Percentiles rank a stretch among this genome's conserved stretches.
Evolutionary conservation across 495 filamentous ascomycete species (phyloP).

Genomic region (Hyaloscypha hepaticicola): DNA sequence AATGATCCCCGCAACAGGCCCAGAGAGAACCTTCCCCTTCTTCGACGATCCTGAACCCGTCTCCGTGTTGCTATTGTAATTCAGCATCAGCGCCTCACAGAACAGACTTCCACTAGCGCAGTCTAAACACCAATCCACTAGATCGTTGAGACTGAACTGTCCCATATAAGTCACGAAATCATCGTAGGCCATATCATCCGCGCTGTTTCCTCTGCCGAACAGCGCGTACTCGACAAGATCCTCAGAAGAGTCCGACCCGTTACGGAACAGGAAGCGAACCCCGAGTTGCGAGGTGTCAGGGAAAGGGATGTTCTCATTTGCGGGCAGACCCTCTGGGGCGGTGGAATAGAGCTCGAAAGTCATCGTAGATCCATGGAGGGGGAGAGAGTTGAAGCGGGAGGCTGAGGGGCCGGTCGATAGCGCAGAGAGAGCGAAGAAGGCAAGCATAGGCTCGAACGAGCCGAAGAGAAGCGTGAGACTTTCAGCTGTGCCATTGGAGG

Average conservation of each 20-base stretch:
- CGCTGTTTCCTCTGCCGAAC: slow-evolving; percentile 53
- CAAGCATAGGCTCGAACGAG: slow-evolving; percentile 56
- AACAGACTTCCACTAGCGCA: slow-evolving; percentile 55
- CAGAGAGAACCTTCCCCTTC: background rate
- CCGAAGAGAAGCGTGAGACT: slow-evolving; percentile 63
- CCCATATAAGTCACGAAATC: slow-evolving; percentile 56
- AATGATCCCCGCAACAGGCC: slow-evolving; percentile 53
- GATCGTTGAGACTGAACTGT: slow-evolving; percentile 48
- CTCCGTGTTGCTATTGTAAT: background rate
- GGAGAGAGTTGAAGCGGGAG: slow-evolving; percentile 56
- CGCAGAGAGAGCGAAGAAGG: slow-evolving; percentile 58
- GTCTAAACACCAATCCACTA: slow-evolving; percentile 58
- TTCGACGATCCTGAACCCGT: background rate
- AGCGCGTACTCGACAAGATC: slow-evolving; percentile 54
- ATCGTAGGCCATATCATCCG: slow-evolving; percentile 47
- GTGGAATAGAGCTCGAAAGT: slow-evolving; percentile 66
- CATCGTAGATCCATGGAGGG: slow-evolving; percentile 57
- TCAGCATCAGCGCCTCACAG: slow-evolving; percentile 45
- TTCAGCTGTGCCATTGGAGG: slow-evolving; percentile 32
- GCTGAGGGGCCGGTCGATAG: slow-evolving; percentile 39
- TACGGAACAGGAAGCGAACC: slow-evolving; percentile 68
- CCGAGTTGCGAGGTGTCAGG: slow-evolving; percentile 52
- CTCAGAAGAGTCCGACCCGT: slow-evolving; percentile 53
- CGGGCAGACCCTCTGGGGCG: slow-evolving; percentile 29
- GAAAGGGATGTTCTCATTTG: slow-evolving; percentile 30